phyloP scores from a whole-genome alignment of 2,329 filamentous ascomycete genomes.

The Paecilomyces niveus region DNA sequence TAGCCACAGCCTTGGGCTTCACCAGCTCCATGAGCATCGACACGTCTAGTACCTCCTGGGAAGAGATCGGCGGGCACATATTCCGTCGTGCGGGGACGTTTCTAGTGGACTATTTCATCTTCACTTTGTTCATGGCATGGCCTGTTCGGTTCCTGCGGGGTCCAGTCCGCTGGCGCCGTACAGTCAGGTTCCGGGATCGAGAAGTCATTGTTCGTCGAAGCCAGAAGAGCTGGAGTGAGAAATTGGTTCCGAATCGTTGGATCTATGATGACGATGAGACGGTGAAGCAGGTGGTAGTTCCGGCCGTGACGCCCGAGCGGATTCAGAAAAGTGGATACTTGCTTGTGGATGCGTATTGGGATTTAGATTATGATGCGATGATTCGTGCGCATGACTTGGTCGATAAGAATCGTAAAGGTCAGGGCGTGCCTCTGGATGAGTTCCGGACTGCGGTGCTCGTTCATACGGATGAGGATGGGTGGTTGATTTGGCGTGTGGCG shows the following conservation, averaged over 20 bases:
- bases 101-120: conserved; percentile 64
- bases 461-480: conserved; percentile 60
- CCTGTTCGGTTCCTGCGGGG: conserved; percentile 62
- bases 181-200: conserved; percentile 65
- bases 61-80: conserved; percentile 51
- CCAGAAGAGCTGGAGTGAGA: conserved; percentile 59
- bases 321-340: conserved; percentile 81
- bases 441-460: conserved; percentile 67
- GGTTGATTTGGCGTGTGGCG: conserved; percentile 63
- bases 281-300: conserved; percentile 50
- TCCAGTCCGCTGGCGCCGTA: conserved; percentile 66
- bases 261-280: conserved; percentile 47
- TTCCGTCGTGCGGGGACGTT: conserved; percentile 57
- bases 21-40: conserved; percentile 61
- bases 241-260: conserved; percentile 44
- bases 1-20: conserved; percentile 59
- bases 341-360: conserved; percentile 78
- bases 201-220: conserved; percentile 79
- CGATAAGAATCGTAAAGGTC: conserved; percentile 36
- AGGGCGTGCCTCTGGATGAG: conserved; percentile 49
- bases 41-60: conserved; percentile 49
- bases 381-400: conserved; percentile 63
- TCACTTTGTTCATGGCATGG: conserved; percentile 65
- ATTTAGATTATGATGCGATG: conserved; percentile 81
- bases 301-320: conserved; percentile 61